Evolutionary conservation across 306 rosid genomes (phyloP).

Genomic region (Cyclanthera cordifolia): DNA sequence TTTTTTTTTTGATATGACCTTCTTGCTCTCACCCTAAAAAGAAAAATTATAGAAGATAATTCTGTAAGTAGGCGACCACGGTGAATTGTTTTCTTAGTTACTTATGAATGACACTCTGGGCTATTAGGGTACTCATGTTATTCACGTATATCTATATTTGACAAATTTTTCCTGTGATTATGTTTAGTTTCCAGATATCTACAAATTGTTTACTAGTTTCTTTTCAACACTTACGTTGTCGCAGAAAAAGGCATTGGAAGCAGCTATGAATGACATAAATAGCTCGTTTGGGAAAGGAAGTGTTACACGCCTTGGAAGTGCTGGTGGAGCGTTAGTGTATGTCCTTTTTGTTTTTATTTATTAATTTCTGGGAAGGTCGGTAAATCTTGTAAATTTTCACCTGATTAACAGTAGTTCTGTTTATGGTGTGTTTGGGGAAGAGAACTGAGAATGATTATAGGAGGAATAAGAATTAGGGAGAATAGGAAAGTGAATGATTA

Average conservation of each 20-base stretch:
- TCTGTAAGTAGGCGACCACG: too few relatives aligned
- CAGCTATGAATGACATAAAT: conserved; percentile 92
- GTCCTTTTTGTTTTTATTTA: conserved; percentile 15
- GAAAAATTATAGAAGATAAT: too few relatives aligned
- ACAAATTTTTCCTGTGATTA: neutral
- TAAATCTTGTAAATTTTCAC: neutral
- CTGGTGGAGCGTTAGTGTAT: conserved; percentile 98
- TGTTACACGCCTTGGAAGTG: conserved; percentile 93
- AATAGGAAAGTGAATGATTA: too few relatives aligned
- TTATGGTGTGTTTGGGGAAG: too few relatives aligned
- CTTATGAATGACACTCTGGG: too few relatives aligned
- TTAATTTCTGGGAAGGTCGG: neutral
- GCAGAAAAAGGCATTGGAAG: conserved; percentile 92
- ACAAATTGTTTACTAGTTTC: neutral
- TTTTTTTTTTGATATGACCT: too few relatives aligned
- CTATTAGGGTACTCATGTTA: too few relatives aligned
- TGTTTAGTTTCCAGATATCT: neutral
- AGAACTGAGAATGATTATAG: too few relatives aligned
- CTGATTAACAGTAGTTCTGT: neutral
- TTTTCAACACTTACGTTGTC: conserved; percentile 24
- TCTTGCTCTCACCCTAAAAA: too few relatives aligned
- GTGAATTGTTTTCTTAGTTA: too few relatives aligned
- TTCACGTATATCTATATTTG: neutral
- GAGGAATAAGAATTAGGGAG: too few relatives aligned
- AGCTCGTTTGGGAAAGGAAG: conserved; percentile 90